These are phyloP conservation scores for Aspergillus bertholletiae DNA, from an alignment of 495 filamentous ascomycete genomes.

Conservation along the genomic window DNA sequence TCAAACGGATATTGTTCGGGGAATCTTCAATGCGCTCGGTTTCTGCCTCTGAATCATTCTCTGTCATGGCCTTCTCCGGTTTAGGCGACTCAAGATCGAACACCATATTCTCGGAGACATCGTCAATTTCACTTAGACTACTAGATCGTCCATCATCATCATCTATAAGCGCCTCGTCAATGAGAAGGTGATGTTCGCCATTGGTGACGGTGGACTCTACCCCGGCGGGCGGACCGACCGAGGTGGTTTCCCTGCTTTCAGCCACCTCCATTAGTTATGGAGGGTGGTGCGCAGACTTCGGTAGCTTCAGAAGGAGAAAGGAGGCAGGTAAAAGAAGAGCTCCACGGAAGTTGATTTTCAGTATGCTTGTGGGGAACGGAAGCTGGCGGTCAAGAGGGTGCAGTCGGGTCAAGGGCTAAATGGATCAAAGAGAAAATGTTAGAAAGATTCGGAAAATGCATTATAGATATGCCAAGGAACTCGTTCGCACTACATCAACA, in stretches of 20 bases:
- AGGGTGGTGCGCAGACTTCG: constrained; percentile 15
- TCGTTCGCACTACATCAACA: background rate
- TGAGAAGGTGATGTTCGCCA: constrained; percentile 36
- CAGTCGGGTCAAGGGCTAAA: constrained; percentile 3
- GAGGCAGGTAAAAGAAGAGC: background rate
- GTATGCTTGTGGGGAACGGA: background rate
- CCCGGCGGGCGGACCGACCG: constrained; percentile 33
- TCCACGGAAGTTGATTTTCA: background rate
- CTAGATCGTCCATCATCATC: constrained; percentile 54
- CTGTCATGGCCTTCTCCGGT: constrained; percentile 35
- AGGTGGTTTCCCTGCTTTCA: constrained; percentile 36
- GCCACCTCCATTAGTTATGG: constrained; percentile 42
- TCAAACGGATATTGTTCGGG: constrained; percentile 66
- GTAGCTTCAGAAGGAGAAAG: background rate
- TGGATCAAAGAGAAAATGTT: constrained; percentile 1
- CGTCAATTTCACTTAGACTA: constrained; percentile 91
- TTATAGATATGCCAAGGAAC: background rate
- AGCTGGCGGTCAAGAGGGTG: constrained; percentile 8
- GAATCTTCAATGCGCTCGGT: constrained; percentile 92
- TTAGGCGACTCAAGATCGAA: constrained; percentile 53
- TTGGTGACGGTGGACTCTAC: constrained; percentile 33
- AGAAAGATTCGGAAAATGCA: background rate
- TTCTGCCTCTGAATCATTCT: constrained; percentile 95
- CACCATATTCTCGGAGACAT: constrained; percentile 59
- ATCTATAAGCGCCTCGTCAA: constrained; percentile 38